phyloP scores from a whole-genome alignment of 1,139 yeast genomes.

The Geotrichum australiense region DNA sequence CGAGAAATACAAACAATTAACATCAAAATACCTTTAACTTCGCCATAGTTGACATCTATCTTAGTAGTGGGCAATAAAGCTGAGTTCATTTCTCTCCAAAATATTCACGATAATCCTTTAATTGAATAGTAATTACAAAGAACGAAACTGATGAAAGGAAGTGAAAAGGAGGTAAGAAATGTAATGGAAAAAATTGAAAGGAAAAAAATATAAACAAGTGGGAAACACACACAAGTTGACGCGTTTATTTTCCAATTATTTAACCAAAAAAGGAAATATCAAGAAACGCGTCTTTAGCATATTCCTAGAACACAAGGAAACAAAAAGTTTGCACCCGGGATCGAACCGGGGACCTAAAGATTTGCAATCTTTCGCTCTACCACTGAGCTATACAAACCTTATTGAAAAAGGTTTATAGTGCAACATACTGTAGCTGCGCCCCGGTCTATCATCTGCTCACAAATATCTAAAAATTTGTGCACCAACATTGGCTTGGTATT shows the following conservation, averaged over 20 bases:
- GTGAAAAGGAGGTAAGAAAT: not conserved
- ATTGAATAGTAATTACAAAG: not conserved
- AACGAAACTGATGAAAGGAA: not conserved
- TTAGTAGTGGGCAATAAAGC: slow-evolving; percentile 44
- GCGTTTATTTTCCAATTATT: slow-evolving; percentile 9
- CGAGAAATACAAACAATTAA: not conserved
- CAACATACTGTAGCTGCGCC: too few relatives aligned
- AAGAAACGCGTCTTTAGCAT: not conserved
- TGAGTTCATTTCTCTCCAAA: slow-evolving; percentile 22
- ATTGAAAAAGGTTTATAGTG: too few relatives aligned
- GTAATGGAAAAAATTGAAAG: not conserved
- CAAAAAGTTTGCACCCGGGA: slow-evolving; percentile 5
- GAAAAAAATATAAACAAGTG: slow-evolving; percentile 3
- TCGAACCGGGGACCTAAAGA: slow-evolving; percentile 6
- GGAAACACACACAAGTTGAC: not conserved
- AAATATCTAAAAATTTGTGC: too few relatives aligned
- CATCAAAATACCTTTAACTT: slow-evolving; percentile 31
- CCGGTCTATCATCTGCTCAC: too few relatives aligned
- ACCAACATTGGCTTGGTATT: too few relatives aligned
- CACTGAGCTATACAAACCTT: slow-evolving; percentile 4
- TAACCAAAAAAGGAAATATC: not conserved
- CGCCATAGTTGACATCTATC: slow-evolving; percentile 48
- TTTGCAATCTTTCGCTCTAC: slow-evolving; percentile 4
- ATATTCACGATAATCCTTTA: not conserved
- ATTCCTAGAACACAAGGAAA: not conserved